phyloP scores from a whole-genome alignment of 1,284 basidiomycete species.

The Ganoderma sp. region DNA sequence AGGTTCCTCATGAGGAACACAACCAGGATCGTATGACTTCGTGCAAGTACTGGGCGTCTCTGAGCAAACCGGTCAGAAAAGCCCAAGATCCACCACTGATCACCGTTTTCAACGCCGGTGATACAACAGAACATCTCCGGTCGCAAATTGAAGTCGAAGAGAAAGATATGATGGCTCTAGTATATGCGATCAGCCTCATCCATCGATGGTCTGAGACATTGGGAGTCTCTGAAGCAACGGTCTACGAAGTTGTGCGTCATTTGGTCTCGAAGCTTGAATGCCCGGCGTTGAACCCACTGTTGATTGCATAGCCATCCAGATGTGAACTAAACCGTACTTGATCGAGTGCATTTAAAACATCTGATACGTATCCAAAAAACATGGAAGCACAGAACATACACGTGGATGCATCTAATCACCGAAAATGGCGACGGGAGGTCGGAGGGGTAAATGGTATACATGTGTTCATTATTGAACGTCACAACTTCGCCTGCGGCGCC shows the following conservation, averaged over 20 bases:
- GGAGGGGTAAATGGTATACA: not conserved
- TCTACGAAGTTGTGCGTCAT: not conserved
- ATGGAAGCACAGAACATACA: not conserved
- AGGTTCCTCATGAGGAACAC: not conserved
- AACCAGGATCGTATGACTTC: no score
- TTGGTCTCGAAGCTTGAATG: not conserved
- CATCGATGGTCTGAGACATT: not conserved
- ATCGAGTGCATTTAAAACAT: not conserved
- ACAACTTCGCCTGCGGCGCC: constrained; percentile 26
- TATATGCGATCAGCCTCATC: not conserved
- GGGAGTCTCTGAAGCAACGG: not conserved
- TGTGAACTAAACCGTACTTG: no score
- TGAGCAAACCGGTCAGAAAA: no score
- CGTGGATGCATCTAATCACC: not conserved
- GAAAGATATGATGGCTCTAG: not conserved
- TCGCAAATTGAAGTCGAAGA: not conserved
- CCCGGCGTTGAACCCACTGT: not conserved
- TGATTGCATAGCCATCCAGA: not conserved
- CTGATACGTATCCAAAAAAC: not conserved
- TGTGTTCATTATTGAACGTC: not conserved
- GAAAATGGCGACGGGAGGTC: no score
- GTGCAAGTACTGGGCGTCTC: not conserved
- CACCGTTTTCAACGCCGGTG: not conserved
- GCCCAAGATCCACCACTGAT: not conserved
- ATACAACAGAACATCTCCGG: not conserved